phyloP scores from a whole-genome alignment of 176 grass and related monocot species.

The Rhynchospora tenuis region DNA sequence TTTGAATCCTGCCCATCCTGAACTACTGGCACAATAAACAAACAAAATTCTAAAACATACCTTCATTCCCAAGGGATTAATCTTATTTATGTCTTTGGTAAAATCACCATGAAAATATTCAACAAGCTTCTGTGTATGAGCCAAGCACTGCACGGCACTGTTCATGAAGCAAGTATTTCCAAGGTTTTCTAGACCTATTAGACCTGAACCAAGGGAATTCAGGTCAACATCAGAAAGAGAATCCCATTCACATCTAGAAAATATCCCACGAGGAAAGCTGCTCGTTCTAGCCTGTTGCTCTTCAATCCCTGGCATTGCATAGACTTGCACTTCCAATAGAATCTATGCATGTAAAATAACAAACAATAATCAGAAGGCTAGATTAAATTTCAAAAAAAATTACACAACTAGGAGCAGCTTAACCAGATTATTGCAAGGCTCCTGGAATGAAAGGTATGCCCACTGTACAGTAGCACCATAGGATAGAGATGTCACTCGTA shows the following conservation, averaged over 20 bases:
- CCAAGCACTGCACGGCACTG: conserved; percentile 90
- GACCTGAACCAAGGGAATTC: conserved; percentile 45
- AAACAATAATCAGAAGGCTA: conserved; percentile 17
- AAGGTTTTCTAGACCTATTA: conserved; percentile 94
- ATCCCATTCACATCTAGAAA: conserved; percentile 39
- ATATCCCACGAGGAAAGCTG: conserved; percentile 27
- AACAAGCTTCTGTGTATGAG: conserved; percentile 77
- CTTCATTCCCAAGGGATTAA: conserved; percentile 88
- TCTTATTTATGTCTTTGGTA: conserved; percentile 63
- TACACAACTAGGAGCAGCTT: not conserved
- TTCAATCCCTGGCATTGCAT: conserved; percentile 52
- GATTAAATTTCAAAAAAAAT: not conserved
- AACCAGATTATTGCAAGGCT: not conserved
- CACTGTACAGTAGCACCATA: not conserved
- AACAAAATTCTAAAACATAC: conserved; percentile 36
- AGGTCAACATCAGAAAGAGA: conserved; percentile 38
- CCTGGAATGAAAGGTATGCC: not conserved
- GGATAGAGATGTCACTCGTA: not conserved
- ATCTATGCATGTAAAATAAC: conserved; percentile 51
- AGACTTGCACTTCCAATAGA: conserved; percentile 86
- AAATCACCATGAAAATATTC: conserved; percentile 93
- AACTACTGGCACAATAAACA: not conserved
- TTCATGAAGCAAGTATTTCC: conserved; percentile 99
- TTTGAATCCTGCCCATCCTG: not conserved
- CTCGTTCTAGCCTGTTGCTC: conserved; percentile 21